These are phyloP conservation scores for Xylariaceae sp. DNA, from an alignment of 2,329 filamentous ascomycete genomes.

Conservation along the genomic window DNA sequence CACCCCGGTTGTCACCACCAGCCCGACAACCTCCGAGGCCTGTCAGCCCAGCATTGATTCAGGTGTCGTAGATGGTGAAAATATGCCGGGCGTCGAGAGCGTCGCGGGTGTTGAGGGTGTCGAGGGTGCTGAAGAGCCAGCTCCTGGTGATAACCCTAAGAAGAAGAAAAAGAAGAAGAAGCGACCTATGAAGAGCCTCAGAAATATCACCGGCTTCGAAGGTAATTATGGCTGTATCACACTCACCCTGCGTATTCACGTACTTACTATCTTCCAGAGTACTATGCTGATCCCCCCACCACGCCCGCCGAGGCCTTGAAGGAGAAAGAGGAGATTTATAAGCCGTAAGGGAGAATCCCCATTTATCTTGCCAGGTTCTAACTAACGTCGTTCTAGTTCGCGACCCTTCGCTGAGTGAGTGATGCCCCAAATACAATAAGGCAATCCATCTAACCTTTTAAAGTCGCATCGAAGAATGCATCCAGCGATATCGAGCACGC, in stretches of 20 bases:
- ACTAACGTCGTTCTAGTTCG: slow-evolving; percentile 33
- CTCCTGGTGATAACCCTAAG: background rate
- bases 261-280: slow-evolving; percentile 44
- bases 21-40: too few species aligned
- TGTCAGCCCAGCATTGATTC: background rate
- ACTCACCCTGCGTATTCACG: background rate
- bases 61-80: background rate
- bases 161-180: slow-evolving; percentile 12
- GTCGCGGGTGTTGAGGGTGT: background rate
- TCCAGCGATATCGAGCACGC: slow-evolving; percentile 72
- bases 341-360: slow-evolving; percentile 43
- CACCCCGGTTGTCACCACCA: too few species aligned
- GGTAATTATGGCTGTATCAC: slow-evolving; percentile 35
- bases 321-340: slow-evolving; percentile 55
- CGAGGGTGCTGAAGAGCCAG: background rate
- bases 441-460: slow-evolving; percentile 9
- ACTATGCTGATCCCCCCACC: slow-evolving; percentile 72
- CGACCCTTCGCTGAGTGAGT: slow-evolving; percentile 54
- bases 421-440: background rate
- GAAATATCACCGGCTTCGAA: slow-evolving; percentile 63
- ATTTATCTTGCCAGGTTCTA: slow-evolving; percentile 3
- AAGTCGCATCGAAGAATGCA: slow-evolving; percentile 77
- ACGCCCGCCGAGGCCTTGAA: slow-evolving; percentile 66
- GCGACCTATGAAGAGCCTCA: slow-evolving; percentile 39
- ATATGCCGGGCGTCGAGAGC: background rate